Evolutionary conservation across 116 monocot species (phyloP), one percentile per base, ranked within the genome.

Genomic region (Phalaenopsis hybrid): DNA sequence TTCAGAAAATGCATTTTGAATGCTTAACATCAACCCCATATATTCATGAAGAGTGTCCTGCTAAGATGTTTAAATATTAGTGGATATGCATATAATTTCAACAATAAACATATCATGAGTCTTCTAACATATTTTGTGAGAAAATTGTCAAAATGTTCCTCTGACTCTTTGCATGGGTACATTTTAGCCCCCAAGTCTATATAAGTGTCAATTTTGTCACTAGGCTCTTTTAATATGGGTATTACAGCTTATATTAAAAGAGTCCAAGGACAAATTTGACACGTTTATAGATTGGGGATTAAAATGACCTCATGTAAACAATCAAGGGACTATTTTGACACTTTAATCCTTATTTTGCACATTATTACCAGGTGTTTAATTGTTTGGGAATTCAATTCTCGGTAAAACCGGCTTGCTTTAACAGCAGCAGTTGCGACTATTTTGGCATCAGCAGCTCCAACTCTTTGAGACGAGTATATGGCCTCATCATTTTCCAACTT

Each of bases 31-130:
- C 61, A 88, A 15, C 57, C 95, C 99, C 25, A 99, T 85, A 84
- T 99, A 94, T 75, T 99, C 99, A 82, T 95, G 95, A 69, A 99
- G 84, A 48, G 84, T 92, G 83, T 94, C 91, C 99, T 99, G 87
- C 55, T 84, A 85, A 79, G 74, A 74, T 20, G 77, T 79, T 48
- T 48, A 46, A 59, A 34, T 15, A 76, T 37, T 45, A 68, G 52
- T 58, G 15, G 48, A 76, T 18, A 78, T 17, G 25, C 18, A 23
- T 75, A 75, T 16, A 23, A 49, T 77, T 50, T 49, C 77, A 77
- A 13, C 28, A 77, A 77, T 28, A 45, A 5, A 45, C 20, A 77
- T 77, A 57, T 65, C 23, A 23, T 68, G 67, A 65, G 23, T 44
- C 50, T 79, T 41, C 41, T 16, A 37, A n/a, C 25, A 65, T 25